Percentiles rank a stretch among this genome's conserved stretches.
These are phyloP conservation scores for Amanita rubescens DNA, from an alignment of 768 basidiomycete genomes.

Conservation along the genomic window DNA sequence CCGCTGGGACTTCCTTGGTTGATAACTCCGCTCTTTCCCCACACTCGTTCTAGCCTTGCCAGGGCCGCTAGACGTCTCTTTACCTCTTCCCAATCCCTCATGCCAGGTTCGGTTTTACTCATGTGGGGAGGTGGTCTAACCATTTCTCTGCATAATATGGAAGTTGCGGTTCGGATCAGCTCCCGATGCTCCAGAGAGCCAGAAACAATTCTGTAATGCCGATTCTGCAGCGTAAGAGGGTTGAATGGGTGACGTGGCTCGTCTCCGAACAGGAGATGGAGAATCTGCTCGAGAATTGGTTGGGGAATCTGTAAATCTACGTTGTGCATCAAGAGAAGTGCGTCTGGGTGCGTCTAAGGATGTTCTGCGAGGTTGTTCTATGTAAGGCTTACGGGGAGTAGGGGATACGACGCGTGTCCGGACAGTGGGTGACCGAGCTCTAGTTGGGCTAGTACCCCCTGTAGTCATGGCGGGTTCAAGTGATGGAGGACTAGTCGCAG, in stretches of 20 bases:
- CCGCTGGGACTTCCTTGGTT: slow-evolving; percentile 34
- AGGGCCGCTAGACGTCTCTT: slow-evolving; percentile 57
- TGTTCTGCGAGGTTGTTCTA: slow-evolving; percentile 26
- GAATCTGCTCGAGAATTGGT: slow-evolving; percentile 28
- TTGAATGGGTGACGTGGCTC: slow-evolving; percentile 40
- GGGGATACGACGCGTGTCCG: slow-evolving; percentile 4
- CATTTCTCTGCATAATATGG: slow-evolving; percentile 60
- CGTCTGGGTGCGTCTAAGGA: slow-evolving; percentile 20
- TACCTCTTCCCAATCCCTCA: slow-evolving; percentile 68
- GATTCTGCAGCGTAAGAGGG: slow-evolving; percentile 44
- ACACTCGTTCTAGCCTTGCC: slow-evolving; percentile 64
- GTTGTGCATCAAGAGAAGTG: neutral
- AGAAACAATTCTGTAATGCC: slow-evolving; percentile 53
- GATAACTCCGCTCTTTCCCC: slow-evolving; percentile 54
- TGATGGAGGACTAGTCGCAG: slow-evolving; percentile 24
- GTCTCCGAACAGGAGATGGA: slow-evolving; percentile 37
- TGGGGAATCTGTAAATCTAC: neutral
- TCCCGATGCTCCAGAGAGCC: slow-evolving; percentile 61
- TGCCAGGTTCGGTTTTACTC: slow-evolving; percentile 39
- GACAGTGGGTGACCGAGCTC: slow-evolving; percentile 3
- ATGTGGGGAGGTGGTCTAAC: slow-evolving; percentile 52
- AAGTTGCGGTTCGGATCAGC: slow-evolving; percentile 56
- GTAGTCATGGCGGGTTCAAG: slow-evolving; percentile 30
- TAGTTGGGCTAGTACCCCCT: slow-evolving; percentile 29
- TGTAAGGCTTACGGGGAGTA: slow-evolving; percentile 23